phyloP scores from a whole-genome alignment of 2,329 filamentous ascomycete genomes.

The Acrocalymma vagum region DNA sequence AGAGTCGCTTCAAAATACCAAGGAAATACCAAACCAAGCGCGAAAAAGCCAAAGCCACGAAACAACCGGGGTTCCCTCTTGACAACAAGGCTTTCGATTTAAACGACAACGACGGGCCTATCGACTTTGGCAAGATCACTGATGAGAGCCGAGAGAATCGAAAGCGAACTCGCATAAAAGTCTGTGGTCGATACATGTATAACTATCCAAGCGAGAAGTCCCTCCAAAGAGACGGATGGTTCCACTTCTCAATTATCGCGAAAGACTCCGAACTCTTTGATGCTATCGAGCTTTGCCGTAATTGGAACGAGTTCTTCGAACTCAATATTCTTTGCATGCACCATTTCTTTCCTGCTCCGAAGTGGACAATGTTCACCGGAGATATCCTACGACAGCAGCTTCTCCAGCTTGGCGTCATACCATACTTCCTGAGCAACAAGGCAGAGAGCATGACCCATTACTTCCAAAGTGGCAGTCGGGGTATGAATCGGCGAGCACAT shows the following conservation, averaged over 20 bases:
- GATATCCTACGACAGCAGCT: conserved; percentile 50
- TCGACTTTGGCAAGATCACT: conserved; percentile 49
- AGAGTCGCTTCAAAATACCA: conserved; percentile 14
- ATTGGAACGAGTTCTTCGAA: conserved; percentile 62
- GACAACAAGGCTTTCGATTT: too few relatives aligned
- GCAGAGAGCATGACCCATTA: conserved; percentile 43
- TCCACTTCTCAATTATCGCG: conserved; percentile 61
- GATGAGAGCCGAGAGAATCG: conserved; percentile 40
- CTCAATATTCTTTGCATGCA: conserved; percentile 55
- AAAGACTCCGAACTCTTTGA: conserved; percentile 57
- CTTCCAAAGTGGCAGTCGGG: conserved; percentile 42
- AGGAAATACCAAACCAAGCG: conserved; percentile 38
- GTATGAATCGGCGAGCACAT: conserved; percentile 43
- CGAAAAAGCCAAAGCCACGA: conserved; percentile 34
- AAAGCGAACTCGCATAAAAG: conserved; percentile 54
- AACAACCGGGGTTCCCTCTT: conserved; percentile 3
- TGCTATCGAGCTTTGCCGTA: conserved; percentile 56
- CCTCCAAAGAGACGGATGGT: conserved; percentile 59
- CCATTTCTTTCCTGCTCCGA: conserved; percentile 58
- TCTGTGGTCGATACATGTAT: conserved; percentile 60
- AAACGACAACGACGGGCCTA: conserved; percentile 22
- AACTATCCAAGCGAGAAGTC: conserved; percentile 60
- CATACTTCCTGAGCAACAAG: conserved; percentile 43
- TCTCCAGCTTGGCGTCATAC: conserved; percentile 51
- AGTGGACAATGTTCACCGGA: conserved; percentile 55